Evolutionary conservation across 768 basidiomycete species (phyloP).

Genomic region (Pulveroboletus ravenelii): DNA sequence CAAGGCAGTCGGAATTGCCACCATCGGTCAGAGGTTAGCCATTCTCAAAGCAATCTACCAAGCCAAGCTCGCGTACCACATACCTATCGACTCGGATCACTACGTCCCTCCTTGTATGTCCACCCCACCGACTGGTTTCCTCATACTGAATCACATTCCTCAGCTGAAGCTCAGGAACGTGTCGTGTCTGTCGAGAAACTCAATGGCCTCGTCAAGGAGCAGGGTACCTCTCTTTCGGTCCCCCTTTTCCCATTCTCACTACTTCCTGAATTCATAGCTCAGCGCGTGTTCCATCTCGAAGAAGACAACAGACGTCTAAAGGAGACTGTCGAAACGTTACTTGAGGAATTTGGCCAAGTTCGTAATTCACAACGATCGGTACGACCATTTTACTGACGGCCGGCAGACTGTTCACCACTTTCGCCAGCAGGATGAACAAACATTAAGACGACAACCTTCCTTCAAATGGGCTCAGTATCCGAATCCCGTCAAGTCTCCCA

Average conservation of each 20-base stretch:
- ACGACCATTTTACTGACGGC: conserved; percentile 4
- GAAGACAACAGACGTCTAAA: conserved; percentile 73
- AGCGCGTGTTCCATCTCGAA: conserved; percentile 66
- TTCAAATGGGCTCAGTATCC: conserved; percentile 87
- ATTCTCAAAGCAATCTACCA: conserved; percentile 92
- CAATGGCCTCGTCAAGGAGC: conserved; percentile 63
- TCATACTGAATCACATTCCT: not conserved
- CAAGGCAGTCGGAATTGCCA: conserved; percentile 82
- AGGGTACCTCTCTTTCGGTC: conserved; percentile 43
- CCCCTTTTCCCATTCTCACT: not conserved
- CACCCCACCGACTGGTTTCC: not conserved
- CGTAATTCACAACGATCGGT: conserved; percentile 32
- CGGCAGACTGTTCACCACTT: conserved; percentile 9
- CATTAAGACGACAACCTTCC: conserved; percentile 68
- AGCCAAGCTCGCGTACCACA: conserved; percentile 76
- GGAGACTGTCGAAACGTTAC: conserved; percentile 52
- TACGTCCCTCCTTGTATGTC: conserved; percentile 86
- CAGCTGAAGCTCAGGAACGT: conserved; percentile 59
- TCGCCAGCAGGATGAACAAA: conserved; percentile 32
- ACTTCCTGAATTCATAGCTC: conserved; percentile 41
- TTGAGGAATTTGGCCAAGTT: conserved; percentile 58
- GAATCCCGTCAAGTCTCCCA: conserved; percentile 75
- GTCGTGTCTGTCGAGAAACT: conserved; percentile 61
- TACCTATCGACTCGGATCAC: conserved; percentile 78
- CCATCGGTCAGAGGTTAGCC: conserved; percentile 85